phyloP scores from a whole-genome alignment of 371 early-diverging fungal species.

The Mycotypha africana region DNA sequence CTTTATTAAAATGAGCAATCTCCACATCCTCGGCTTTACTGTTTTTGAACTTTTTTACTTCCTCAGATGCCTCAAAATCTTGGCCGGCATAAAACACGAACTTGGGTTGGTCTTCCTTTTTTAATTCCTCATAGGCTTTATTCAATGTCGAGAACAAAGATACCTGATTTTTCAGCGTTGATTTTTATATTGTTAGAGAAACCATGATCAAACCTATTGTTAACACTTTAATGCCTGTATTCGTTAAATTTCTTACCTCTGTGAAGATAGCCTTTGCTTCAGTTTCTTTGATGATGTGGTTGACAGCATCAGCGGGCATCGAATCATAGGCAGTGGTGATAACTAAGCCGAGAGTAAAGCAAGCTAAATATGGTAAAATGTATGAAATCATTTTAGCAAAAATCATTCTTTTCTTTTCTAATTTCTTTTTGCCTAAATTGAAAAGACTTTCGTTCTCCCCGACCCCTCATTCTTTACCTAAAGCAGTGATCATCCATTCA shows the following conservation, averaged over 20 bases:
- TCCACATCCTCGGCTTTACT: conserved; percentile 12
- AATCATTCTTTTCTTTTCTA: not conserved
- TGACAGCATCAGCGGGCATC: conserved; percentile 78
- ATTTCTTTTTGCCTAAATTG: too few species aligned
- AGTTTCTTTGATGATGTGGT: conserved; percentile 65
- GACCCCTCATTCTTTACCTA: conserved; percentile 44
- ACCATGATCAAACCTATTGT: not conserved
- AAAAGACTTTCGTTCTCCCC: too few species aligned
- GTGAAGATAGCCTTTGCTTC: conserved; percentile 71
- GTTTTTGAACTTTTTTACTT: conserved; percentile 18
- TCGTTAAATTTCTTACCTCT: conserved; percentile 58
- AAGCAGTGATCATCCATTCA: conserved; percentile 49
- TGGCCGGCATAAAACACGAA: conserved; percentile 33
- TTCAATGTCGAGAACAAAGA: conserved; percentile 26
- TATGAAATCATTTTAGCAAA: too few species aligned
- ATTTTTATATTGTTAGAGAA: conserved; percentile 4
- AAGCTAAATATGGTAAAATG: conserved; percentile 30
- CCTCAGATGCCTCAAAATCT: conserved; percentile 27
- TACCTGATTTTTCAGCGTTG: too few species aligned
- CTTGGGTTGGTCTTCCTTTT: conserved; percentile 15
- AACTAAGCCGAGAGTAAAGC: conserved; percentile 62
- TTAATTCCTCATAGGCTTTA: conserved; percentile 21
- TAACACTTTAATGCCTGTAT: too few species aligned
- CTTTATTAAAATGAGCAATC: conserved; percentile 26
- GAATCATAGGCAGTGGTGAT: conserved; percentile 90